Conservation (phyloP, 2,329 filamentous ascomycete species). For the Rutstroemia sp. region DNA sequence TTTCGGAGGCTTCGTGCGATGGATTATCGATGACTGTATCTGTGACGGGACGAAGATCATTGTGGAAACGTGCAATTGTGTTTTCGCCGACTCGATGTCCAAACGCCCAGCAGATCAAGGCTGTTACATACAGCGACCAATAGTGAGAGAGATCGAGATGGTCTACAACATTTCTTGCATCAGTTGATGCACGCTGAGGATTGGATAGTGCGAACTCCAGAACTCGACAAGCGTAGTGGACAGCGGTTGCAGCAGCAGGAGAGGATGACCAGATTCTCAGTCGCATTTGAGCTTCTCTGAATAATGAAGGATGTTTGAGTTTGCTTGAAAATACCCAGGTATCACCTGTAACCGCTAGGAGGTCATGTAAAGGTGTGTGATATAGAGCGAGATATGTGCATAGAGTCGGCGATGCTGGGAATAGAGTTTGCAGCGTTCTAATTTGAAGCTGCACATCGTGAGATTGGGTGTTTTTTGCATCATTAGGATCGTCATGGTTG, state of each 20-base stretch:
- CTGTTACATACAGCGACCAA: conserved; percentile 49
- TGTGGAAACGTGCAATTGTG: neutral
- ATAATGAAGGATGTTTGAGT: conserved; percentile 37
- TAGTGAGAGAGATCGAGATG: conserved; percentile 38
- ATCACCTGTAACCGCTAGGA: conserved; percentile 51
- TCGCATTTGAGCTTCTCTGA: conserved; percentile 39
- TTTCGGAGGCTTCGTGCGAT: neutral
- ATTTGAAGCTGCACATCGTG: neutral
- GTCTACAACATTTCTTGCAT: neutral
- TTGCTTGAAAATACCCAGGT: conserved; percentile 52
- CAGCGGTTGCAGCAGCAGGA: conserved; percentile 38
- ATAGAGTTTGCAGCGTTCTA: conserved; percentile 28
- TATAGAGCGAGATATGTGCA: conserved; percentile 51
- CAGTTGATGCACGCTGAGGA: conserved; percentile 11
- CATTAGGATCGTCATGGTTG: conserved; percentile 27
- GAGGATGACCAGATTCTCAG: conserved; percentile 41
- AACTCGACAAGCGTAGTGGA: conserved; percentile 44
- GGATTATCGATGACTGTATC: neutral
- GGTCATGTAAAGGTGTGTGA: conserved; percentile 49
- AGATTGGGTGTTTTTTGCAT: conserved; percentile 17
- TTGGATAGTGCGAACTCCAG: conserved; percentile 38
- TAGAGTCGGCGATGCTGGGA: conserved; percentile 38
- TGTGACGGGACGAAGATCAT: neutral
- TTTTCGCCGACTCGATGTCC: conserved; percentile 29
- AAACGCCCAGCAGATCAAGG: conserved; percentile 53